A percentile compares a stretch with the other conserved stretches of the same genome.
These are phyloP conservation scores for Cladosporium sp. DNA, from an alignment of 2,329 filamentous ascomycete genomes.

Conservation along the genomic window DNA sequence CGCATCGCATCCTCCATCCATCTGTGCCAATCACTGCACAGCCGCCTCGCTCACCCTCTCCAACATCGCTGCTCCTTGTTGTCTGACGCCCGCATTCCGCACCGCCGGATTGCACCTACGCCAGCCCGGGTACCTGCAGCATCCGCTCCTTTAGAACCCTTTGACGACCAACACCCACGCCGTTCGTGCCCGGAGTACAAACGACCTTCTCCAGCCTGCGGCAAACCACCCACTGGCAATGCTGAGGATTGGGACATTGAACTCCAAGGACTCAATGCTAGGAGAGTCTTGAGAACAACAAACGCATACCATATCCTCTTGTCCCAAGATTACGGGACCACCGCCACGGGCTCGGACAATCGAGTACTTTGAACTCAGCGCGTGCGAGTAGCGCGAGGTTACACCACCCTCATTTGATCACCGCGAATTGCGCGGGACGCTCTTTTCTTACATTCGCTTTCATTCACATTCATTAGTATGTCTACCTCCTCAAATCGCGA, in stretches of 20 bases:
- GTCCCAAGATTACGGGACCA: neutral
- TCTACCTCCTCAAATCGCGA: neutral
- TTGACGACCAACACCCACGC: slow-evolving; percentile 2
- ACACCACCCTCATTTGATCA: neutral
- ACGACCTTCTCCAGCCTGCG: neutral
- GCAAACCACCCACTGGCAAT: slow-evolving; percentile 8
- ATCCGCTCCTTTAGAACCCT: neutral
- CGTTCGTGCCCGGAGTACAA: neutral
- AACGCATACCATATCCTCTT: neutral
- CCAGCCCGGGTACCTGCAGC: slow-evolving; percentile 11
- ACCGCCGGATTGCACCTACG: slow-evolving; percentile 1
- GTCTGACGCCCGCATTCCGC: slow-evolving; percentile 12
- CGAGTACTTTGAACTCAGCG: neutral
- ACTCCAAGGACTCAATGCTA: neutral
- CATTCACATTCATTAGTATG: slow-evolving; percentile 10
- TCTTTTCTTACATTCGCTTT: neutral
- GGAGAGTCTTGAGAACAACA: neutral
- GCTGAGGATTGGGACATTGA: slow-evolving; percentile 1
- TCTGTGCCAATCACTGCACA: slow-evolving; percentile 3
- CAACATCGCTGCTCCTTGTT: slow-evolving; percentile 7
- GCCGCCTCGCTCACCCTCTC: neutral
- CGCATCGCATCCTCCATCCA: neutral
- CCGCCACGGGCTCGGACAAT: neutral
- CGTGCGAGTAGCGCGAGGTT: neutral
- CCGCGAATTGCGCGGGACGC: neutral